Base-by-base conservation (phyloP, 202 grass and related monocot genomes). In the Saccharum hybrid region DNA sequence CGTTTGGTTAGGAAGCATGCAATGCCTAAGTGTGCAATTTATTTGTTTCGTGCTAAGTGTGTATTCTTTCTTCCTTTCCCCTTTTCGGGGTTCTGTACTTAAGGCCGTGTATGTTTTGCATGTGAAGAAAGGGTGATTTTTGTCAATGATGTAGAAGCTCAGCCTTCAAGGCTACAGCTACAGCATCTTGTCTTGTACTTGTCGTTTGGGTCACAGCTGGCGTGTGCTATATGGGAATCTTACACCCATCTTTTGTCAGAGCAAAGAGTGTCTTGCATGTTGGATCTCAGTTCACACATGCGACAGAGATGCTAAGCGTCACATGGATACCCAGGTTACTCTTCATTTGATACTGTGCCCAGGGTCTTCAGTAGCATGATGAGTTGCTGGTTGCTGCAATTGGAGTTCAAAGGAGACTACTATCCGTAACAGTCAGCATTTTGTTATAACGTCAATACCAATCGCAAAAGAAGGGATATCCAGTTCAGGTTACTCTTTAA, bases 1-100 rank as follows among this genome's bases (percentile, higher is more conserved):
- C 7, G 65, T 85, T 75, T 71, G 71, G 59, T 81, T 84, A 84
- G 88, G 80, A 63, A 69, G 42, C 52, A 77, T 76, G 63, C 33
- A 30, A 76, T 62, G 63, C 28, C 36, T 31, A 57, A 78, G 60
- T 79, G 74, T 75, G 40, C 26, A 63, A 64, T 75, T 33, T 60
- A 66, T 77, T 81, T 80, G 69, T 81, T 40, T 80, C 75, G 37
- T 87, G 45, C 34, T 70, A 63, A 72, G 36, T 71, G 22, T 8
- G 42, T 51, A 51, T 36, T 49, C 26, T 6, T 43, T 79, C 59
- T 31, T 66, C 5, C 19, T 8, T 73, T 74, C 39, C 21, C 12
- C n/a, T 49, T 21, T 43, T 16, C 46, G 1, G 43, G 19, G 30
- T 51, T 68, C 5, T 82, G n/a, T 76, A 56, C 82, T 43, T 74